Conservation (phyloP, 139 green algal species). For the Ettlia oleoabundans region DNA sequence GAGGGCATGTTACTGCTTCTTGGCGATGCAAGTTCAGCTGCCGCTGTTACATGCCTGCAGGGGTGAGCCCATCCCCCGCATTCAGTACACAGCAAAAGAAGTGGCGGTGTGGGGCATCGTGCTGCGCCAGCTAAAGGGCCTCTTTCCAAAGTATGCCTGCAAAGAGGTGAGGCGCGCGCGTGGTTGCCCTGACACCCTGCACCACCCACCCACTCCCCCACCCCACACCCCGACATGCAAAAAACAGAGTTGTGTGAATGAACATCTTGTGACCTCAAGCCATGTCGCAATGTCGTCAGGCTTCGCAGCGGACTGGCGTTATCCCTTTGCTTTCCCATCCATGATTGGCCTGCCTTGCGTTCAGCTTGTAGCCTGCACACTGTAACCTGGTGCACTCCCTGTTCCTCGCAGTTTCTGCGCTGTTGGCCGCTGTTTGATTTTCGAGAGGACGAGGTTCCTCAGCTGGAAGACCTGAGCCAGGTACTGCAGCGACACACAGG, state of each 20-base stretch:
- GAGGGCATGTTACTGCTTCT: not conserved
- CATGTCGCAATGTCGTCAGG: no score
- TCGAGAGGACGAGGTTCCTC: slow-evolving; percentile 65
- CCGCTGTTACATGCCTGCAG: slow-evolving; percentile 37
- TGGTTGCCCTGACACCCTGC: no score
- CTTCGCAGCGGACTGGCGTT: no score
- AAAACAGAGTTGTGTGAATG: no score
- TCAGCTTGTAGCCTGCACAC: no score
- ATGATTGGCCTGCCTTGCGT: not conserved
- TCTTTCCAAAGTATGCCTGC: slow-evolving; percentile 85
- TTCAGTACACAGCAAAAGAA: slow-evolving; percentile 83
- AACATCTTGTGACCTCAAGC: no score
- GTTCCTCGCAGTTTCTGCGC: slow-evolving; percentile 45
- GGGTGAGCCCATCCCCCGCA: slow-evolving; percentile 72
- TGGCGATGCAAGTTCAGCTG: no score
- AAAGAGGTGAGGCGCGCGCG: slow-evolving; percentile 33
- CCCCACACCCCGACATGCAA: no score
- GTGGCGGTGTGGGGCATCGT: slow-evolving; percentile 71
- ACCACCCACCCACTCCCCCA: no score
- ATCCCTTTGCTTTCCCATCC: no score
- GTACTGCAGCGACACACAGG: slow-evolving; percentile 67
- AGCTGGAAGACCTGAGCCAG: slow-evolving; percentile 79
- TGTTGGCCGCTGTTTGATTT: slow-evolving; percentile 76
- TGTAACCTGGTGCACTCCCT: not conserved
- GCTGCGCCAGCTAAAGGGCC: slow-evolving; percentile 64